Evolutionary conservation across 2,329 filamentous ascomycete species (phyloP).

Genomic region (Clonostachys byssicola): DNA sequence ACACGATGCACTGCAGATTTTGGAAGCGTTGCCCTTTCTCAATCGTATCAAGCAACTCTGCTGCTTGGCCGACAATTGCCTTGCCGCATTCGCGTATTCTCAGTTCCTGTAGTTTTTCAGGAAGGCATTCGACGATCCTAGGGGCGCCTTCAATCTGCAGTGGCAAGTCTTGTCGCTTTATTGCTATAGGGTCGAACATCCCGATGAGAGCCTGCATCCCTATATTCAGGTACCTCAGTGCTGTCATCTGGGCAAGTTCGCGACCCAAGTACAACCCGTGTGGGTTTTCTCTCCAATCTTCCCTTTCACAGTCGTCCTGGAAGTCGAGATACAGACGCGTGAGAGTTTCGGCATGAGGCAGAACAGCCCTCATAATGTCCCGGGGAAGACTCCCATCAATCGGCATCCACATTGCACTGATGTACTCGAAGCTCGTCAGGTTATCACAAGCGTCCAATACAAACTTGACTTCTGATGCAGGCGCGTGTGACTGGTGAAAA

Average conservation of each 20-base stretch:
- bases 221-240: background rate
- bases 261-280: background rate
- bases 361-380: slow-evolving; percentile 2
- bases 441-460: background rate
- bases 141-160: background rate
- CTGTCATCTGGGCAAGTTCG: background rate
- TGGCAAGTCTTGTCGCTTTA: background rate
- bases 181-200: background rate
- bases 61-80: too few species aligned
- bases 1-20: too few species aligned
- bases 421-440: background rate
- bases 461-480: background rate
- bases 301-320: slow-evolving; percentile 2
- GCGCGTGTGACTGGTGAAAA: too few species aligned
- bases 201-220: background rate
- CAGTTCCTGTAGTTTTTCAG: slow-evolving; percentile 3
- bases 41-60: too few species aligned
- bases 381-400: background rate
- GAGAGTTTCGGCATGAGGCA: slow-evolving; percentile 2
- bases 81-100: background rate
- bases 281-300: background rate
- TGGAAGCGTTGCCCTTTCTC: too few species aligned
- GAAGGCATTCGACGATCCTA: slow-evolving; percentile 2
- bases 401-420: too few species aligned
- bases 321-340: slow-evolving; percentile 5